Evolutionary conservation across 768 basidiomycete genomes (phyloP), one percentile per base, ranked within the genome.

Genomic region (Neoboletus subvelutipes): DNA sequence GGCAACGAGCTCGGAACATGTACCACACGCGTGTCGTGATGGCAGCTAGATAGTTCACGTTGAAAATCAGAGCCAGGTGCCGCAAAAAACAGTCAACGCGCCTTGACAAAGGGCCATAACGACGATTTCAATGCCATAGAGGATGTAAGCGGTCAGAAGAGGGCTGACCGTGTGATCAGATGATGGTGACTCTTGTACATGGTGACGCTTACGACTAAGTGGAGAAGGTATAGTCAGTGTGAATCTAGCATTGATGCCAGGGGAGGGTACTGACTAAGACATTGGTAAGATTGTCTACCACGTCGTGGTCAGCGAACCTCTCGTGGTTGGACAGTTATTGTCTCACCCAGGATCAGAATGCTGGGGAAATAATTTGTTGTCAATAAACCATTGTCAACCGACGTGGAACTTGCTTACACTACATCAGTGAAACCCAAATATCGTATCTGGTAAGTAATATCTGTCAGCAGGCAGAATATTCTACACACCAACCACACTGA

Each of bases 1-100:
- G 43, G 12, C 29, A 45, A 12, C 37, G 46, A 17, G 47, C 5
- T 28, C 28, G 28, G 20, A 67, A 68, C 9, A 67, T n/a, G 43
- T 43, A 58, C 67, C 67, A 67, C 17, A 63, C 58, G 13, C 67
- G 67, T 17, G 55, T 41, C 9, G 50, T 57, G 31, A 67, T 52
- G 28, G 51, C 43, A 5, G 40, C 65, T 66, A n/a, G n/a, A 22
- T 50, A 24, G 20, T 33, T 42, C 11, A 6, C 17, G n/a, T 15
- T 10, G 7, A 45, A 43, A 28, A 36, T 50, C 47, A 43, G 29
- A 17, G 20, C n/a, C 29, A 40, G 11, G 5, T 8, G 15, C 4
- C 29, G 11, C 26, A 12, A 52, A n/a, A 33, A 12, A n/a, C 15
- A 18, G 28, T 53, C 2, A 37, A 47, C 45, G 11, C 13, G 31